Conservation (phyloP, 176 grass and related monocot genomes). For the Zoysia japonica region DNA sequence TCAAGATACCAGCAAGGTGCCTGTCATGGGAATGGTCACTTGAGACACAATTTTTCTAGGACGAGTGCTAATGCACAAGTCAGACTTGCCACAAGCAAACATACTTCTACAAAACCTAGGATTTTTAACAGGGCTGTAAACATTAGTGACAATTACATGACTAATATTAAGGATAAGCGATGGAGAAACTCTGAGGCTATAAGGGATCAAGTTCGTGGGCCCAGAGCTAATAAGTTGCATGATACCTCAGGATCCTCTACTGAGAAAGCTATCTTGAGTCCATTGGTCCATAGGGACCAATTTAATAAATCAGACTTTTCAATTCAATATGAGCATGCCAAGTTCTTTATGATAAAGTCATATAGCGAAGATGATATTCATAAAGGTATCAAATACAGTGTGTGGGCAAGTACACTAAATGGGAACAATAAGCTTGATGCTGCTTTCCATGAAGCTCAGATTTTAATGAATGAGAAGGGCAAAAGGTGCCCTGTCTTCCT, state of each 20-base stretch:
- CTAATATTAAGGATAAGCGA: constrained; percentile 37
- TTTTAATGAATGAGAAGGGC: constrained; percentile 48
- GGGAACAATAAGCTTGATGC: constrained; percentile 78
- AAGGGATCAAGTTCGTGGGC: constrained; percentile 49
- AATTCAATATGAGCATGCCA: constrained; percentile 67
- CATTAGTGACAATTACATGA: constrained; percentile 25
- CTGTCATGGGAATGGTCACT: constrained; percentile 34
- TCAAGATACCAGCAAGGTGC: constrained; percentile 28
- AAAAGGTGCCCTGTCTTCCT: constrained; percentile 74
- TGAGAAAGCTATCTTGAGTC: constrained; percentile 37
- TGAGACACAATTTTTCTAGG: constrained; percentile 17
- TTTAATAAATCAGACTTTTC: constrained; percentile 66
- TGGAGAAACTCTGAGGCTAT: constrained; percentile 32
- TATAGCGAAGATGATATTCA: constrained; percentile 88
- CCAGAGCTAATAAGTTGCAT: constrained; percentile 41
- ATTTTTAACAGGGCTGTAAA: constrained; percentile 13
- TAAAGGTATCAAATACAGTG: constrained; percentile 78
- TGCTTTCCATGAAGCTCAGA: constrained; percentile 60
- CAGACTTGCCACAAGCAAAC: constrained; percentile 34
- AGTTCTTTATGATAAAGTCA: constrained; percentile 92
- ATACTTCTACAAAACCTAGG: constrained; percentile 28
- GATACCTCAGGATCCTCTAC: constrained; percentile 20
- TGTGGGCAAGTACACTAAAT: constrained; percentile 83
- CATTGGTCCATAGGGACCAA: constrained; percentile 49
- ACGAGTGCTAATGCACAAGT: constrained; percentile 31